Evolutionary conservation across 2,329 filamentous ascomycete species (phyloP).

Genomic region (Cladosporium cucumerinum): DNA sequence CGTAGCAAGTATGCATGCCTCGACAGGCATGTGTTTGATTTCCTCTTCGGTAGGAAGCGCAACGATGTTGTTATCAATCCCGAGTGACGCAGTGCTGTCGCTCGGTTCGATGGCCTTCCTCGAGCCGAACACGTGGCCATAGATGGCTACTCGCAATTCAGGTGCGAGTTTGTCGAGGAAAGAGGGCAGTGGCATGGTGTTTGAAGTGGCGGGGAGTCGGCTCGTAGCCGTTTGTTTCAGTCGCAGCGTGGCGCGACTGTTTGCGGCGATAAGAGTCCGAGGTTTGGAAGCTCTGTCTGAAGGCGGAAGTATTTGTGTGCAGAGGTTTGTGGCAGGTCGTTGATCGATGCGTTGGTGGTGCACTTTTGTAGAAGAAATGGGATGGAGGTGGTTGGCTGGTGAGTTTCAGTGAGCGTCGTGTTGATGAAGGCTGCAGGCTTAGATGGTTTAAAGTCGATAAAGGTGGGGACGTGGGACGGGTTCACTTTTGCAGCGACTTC

Average conservation of each 20-base stretch:
- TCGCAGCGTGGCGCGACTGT: no score
- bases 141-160: slow-evolving; percentile 1
- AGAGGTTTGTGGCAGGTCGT: neutral
- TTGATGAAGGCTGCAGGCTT: neutral
- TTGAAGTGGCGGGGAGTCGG: neutral
- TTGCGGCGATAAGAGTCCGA: neutral
- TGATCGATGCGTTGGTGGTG: neutral
- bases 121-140: neutral
- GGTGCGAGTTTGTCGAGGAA: slow-evolving; percentile 8
- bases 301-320: neutral
- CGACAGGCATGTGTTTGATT: neutral
- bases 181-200: neutral
- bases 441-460: neutral
- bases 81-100: neutral
- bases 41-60: neutral
- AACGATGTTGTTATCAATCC: neutral
- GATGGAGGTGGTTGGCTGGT: neutral
- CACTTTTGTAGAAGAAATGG: neutral
- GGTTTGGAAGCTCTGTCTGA: neutral
- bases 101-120: neutral
- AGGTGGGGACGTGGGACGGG: neutral
- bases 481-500: neutral
- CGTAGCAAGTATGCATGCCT: slow-evolving; percentile 14
- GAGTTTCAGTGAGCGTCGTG: neutral
- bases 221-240: neutral